Conservation (phyloP, 2,329 filamentous ascomycete species). For the Chalara sp. region DNA sequence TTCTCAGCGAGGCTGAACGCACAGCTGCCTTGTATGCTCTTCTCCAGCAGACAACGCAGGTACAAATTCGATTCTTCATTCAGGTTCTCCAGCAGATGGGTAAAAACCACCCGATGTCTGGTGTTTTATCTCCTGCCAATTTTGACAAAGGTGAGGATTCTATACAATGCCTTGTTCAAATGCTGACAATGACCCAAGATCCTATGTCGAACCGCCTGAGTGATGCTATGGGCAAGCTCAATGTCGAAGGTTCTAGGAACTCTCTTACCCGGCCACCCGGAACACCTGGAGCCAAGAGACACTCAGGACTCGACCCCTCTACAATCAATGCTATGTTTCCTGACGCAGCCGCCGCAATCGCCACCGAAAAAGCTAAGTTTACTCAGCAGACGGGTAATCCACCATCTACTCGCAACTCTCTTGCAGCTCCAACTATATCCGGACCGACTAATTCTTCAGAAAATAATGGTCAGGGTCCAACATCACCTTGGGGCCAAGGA, state of each 20-base stretch:
- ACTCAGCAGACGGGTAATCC: constrained; percentile 89
- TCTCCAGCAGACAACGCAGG: constrained; percentile 95
- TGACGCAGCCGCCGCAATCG: constrained; percentile 95
- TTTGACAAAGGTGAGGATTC: constrained; percentile 79
- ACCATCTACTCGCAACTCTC: constrained; percentile 65
- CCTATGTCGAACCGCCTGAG: constrained; percentile 94
- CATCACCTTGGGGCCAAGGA: constrained; percentile 73
- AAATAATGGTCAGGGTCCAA: constrained; percentile 55
- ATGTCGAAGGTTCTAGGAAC: constrained; percentile 78
- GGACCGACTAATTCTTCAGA: constrained; percentile 58
- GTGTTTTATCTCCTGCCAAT: constrained; percentile 86
- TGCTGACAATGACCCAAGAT: constrained; percentile 47
- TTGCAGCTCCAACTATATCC: constrained; percentile 69
- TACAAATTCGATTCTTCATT: constrained; percentile 98
- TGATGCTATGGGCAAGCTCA: constrained; percentile 94
- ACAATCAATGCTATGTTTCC: constrained; percentile 99
- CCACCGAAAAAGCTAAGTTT: constrained; percentile 95
- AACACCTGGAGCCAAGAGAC: constrained; percentile 76
- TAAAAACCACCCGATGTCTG: constrained; percentile 95
- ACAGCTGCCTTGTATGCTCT: constrained; percentile 93
- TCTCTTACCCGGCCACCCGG: constrained; percentile 77
- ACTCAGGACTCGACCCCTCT: constrained; percentile 86
- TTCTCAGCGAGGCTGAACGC: constrained; percentile 91
- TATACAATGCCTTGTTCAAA: not conserved
- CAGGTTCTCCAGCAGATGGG: constrained; percentile 99